Evolutionary conservation across 1,284 basidiomycete species (phyloP).

Genomic region (Cystobasidiaceae sp.): DNA sequence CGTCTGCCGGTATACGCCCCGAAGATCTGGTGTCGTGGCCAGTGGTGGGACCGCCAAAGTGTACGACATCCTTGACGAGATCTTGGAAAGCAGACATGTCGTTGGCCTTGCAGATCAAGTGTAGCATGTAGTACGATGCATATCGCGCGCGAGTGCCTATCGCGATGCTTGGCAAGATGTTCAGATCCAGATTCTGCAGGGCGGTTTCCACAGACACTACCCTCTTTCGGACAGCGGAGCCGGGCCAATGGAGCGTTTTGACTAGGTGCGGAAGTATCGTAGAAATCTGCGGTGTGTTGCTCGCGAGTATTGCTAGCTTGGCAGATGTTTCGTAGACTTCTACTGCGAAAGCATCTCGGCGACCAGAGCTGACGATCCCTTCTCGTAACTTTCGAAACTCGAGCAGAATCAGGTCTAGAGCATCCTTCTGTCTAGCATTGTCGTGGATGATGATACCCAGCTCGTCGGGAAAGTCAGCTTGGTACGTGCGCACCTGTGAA

Average conservation of each 20-base stretch:
- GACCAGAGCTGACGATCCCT: constrained; percentile 30
- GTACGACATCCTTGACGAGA: constrained; percentile 4
- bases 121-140: constrained; percentile 20
- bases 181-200: not conserved
- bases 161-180: not conserved
- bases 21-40: not conserved
- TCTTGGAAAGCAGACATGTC: constrained; percentile 15
- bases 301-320: constrained; percentile 23
- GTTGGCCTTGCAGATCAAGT: constrained; percentile 9
- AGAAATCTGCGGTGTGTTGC: constrained; percentile 20
- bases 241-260: constrained; percentile 11
- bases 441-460: constrained; percentile 4
- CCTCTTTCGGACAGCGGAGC: not conserved
- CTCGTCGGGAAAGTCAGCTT: constrained; percentile 23
- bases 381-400: constrained; percentile 35
- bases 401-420: constrained; percentile 27
- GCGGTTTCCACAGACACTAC: not conserved
- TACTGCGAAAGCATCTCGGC: constrained; percentile 31
- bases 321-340: constrained; percentile 34
- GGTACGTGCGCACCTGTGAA: constrained; percentile 20
- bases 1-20: not conserved
- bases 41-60: not conserved
- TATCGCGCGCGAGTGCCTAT: constrained; percentile 11
- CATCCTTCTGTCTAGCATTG: constrained; percentile 18
- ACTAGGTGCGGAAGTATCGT: constrained; percentile 28